Percentiles rank a stretch among this genome's conserved stretches.
phyloP scores from a whole-genome alignment of 2,329 filamentous ascomycete species.

The Cladophialophora yegresii region DNA sequence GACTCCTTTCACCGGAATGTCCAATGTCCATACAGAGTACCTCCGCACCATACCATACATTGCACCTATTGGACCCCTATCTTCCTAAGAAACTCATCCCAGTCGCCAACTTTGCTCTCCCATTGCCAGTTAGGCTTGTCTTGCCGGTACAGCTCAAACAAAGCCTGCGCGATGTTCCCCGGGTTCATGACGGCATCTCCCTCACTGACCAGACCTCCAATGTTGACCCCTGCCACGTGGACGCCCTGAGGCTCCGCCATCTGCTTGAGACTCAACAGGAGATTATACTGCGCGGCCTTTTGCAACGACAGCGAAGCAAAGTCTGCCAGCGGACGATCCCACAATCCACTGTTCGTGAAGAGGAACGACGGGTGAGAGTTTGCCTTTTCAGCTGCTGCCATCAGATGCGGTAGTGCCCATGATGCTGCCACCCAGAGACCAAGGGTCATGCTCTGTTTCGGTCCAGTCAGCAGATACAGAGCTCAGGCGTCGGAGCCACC shows the following conservation, averaged over 20 bases:
- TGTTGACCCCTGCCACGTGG: conserved; percentile 35
- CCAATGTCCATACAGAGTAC: too few relatives aligned
- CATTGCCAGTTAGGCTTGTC: conserved; percentile 28
- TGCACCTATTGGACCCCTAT: conserved; percentile 7
- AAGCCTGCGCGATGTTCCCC: conserved; percentile 28
- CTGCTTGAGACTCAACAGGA: conserved; percentile 24
- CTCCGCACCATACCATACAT: background rate
- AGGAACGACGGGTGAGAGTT: conserved; percentile 25
- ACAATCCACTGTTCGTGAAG: conserved; percentile 23
- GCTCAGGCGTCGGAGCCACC: background rate
- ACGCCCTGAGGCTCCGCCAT: conserved; percentile 32
- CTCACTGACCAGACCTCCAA: conserved; percentile 31
- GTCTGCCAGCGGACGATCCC: conserved; percentile 19
- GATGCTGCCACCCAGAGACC: conserved; percentile 26
- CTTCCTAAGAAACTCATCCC: conserved; percentile 19
- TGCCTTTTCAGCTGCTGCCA: conserved; percentile 8
- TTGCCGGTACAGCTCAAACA: conserved; percentile 35
- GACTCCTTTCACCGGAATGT: background rate
- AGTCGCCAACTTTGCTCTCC: conserved; percentile 30
- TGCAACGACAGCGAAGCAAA: conserved; percentile 27
- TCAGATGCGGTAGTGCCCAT: conserved; percentile 28
- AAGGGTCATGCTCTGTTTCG: conserved; percentile 25
- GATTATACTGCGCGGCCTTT: conserved; percentile 28
- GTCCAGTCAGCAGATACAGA: background rate
- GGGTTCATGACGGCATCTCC: conserved; percentile 30